Evolutionary conservation across 2,329 filamentous ascomycete genomes (phyloP).

Genomic region (Gnomoniopsis smithogilvyi): DNA sequence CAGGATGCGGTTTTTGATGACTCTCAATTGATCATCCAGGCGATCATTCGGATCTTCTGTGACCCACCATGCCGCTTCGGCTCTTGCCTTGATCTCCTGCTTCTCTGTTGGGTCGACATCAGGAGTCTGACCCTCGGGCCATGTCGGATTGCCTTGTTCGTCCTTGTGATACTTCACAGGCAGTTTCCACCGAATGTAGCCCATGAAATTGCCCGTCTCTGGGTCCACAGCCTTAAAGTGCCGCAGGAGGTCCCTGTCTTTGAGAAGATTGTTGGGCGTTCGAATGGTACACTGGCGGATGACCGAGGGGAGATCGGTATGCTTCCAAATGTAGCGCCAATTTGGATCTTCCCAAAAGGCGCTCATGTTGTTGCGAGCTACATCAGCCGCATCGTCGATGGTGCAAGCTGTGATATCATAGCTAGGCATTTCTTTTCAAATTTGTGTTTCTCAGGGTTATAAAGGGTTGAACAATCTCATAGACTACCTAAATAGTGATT

Average conservation of each 20-base stretch:
- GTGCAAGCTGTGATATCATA: conserved; percentile 18
- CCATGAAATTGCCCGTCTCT: conserved; percentile 19
- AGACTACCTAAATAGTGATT: too few relatives aligned
- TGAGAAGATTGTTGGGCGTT: conserved; percentile 19
- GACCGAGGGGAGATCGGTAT: conserved; percentile 1
- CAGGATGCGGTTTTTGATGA: conserved; percentile 14
- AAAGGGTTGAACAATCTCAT: neutral
- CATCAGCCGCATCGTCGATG: conserved; percentile 13
- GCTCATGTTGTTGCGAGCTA: conserved; percentile 21
- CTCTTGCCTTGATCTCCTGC: conserved; percentile 6
- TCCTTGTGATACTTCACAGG: neutral
- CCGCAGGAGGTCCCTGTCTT: conserved; percentile 15
- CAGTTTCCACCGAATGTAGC: conserved; percentile 22
- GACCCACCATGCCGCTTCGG: conserved; percentile 17
- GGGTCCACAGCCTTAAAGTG: conserved; percentile 23
- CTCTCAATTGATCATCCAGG: conserved; percentile 16
- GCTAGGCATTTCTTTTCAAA: neutral
- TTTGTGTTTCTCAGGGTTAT: neutral
- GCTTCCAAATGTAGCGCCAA: conserved; percentile 18
- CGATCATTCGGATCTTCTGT: conserved; percentile 4
- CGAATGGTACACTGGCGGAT: conserved; percentile 6
- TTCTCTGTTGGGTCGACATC: conserved; percentile 15
- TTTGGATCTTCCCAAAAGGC: conserved; percentile 21
- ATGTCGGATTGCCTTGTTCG: neutral
- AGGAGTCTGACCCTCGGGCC: conserved; percentile 20